A percentile compares a stretch with the other conserved stretches of the same genome.
Evolutionary conservation across 2,329 filamentous ascomycete species (phyloP).

Genomic region (Paracamarosporium sp.): DNA sequence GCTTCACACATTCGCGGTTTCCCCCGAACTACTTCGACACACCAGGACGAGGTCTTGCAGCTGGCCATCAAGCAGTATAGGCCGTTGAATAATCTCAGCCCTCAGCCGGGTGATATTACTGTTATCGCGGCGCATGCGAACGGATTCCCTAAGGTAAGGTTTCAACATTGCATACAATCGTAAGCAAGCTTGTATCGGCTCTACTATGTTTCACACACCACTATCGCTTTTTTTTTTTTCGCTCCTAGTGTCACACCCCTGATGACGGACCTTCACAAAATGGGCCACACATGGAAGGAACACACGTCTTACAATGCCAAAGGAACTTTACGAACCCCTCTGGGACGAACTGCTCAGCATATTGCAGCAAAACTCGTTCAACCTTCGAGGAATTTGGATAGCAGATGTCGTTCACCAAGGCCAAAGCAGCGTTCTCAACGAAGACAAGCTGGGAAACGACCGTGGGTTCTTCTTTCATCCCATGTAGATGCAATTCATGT

Average conservation of each 20-base stretch:
- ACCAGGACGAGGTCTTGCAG: conserved; percentile 76
- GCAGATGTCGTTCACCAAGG: conserved; percentile 89
- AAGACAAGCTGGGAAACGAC: conserved; percentile 79
- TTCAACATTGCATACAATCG: no score
- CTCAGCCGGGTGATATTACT: conserved; percentile 78
- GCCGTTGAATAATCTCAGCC: conserved; percentile 71
- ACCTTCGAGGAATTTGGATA: conserved; percentile 86
- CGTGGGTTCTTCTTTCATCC: conserved; percentile 60
- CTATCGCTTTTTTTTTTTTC: no score
- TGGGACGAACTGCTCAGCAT: conserved; percentile 80
- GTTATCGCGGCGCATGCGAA: conserved; percentile 90
- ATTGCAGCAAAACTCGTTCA: conserved; percentile 66
- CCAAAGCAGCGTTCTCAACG: conserved; percentile 78
- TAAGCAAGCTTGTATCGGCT: no score
- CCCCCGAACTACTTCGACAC: conserved; percentile 71
- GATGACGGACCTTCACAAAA: no score
- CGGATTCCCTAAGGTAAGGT: conserved; percentile 81
- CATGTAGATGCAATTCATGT: background rate
- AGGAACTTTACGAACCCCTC: conserved; percentile 88
- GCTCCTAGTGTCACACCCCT: no score
- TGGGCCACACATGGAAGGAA: background rate
- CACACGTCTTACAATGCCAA: conserved; percentile 41
- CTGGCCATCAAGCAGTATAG: conserved; percentile 89
- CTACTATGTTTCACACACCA: no score
- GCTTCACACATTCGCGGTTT: conserved; percentile 82